A percentile compares a stretch with the other conserved stretches of the same genome.
Evolutionary conservation across 2,329 filamentous ascomycete genomes (phyloP).

Genomic region (Chaetothyriales sp.): DNA sequence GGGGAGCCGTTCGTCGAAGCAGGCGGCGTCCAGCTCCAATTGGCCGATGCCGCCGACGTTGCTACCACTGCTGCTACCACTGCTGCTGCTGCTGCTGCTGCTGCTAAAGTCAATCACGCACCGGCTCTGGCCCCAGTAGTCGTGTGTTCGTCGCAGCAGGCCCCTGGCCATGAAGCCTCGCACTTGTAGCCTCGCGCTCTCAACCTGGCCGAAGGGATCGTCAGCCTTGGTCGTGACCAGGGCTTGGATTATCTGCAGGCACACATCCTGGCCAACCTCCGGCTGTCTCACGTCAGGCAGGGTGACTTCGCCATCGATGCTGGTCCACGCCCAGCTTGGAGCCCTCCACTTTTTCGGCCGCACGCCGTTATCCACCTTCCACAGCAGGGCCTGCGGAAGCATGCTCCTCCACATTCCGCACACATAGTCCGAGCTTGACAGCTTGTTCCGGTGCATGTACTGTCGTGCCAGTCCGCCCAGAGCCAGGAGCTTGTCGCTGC

Average conservation of each 20-base stretch:
- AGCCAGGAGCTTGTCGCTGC: constrained; percentile 16
- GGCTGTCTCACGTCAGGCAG: constrained; percentile 5
- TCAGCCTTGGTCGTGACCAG: constrained; percentile 11
- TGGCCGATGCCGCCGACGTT: not conserved
- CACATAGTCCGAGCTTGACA: constrained; percentile 14
- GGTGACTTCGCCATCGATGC: constrained; percentile 16
- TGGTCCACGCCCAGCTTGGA: constrained; percentile 17
- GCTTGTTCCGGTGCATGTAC: constrained; percentile 14
- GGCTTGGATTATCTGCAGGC: constrained; percentile 15
- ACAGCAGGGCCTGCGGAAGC: constrained; percentile 15
- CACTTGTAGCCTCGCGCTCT: constrained; percentile 11
- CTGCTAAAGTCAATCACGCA: constrained; percentile 11
- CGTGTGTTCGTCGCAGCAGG: constrained; percentile 12
- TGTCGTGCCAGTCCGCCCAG: constrained; percentile 14
- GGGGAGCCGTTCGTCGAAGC: constrained; percentile 16
- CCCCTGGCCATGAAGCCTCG: constrained; percentile 17
- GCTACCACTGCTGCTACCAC: no score
- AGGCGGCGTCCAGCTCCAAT: constrained; percentile 13
- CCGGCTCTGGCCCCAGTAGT: constrained; percentile 16
- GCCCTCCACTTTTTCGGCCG: constrained; percentile 14
- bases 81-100: not conserved
- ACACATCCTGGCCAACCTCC: constrained; percentile 12
- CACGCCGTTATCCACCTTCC: constrained; percentile 12
- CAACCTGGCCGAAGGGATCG: constrained; percentile 12
- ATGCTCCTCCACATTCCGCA: constrained; percentile 15